Conservation (phyloP, 495 filamentous ascomycete genomes). For the Neurospora tetrasperma region DNA sequence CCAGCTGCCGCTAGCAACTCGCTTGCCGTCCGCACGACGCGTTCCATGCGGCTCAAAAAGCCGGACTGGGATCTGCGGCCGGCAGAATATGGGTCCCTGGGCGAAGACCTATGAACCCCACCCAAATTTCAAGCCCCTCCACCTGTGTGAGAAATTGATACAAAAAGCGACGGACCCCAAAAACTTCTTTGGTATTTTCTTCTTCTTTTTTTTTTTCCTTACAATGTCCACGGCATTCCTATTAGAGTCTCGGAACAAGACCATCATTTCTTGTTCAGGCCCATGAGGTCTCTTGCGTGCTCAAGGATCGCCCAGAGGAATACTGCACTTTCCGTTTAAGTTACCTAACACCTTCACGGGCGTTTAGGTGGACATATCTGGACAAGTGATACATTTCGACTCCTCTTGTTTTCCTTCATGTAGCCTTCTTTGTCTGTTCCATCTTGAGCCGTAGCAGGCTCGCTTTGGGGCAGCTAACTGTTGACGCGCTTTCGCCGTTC, state of each 20-base stretch:
- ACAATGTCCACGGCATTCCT: slow-evolving; percentile 87
- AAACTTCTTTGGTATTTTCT: slow-evolving; percentile 15
- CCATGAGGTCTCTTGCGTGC: slow-evolving; percentile 81
- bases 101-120: neutral
- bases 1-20: neutral
- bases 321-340: slow-evolving; percentile 49
- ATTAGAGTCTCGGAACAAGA: slow-evolving; percentile 99
- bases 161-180: neutral
- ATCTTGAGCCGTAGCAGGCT: slow-evolving; percentile 72
- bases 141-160: neutral
- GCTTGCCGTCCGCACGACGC: neutral
- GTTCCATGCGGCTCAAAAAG: neutral
- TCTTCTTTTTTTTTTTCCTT: slow-evolving; percentile 46
- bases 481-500: slow-evolving; percentile 65
- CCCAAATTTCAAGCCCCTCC: neutral
- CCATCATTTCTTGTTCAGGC: slow-evolving; percentile 91
- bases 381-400: slow-evolving; percentile 35
- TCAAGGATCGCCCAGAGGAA: slow-evolving; percentile 96
- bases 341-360: slow-evolving; percentile 45
- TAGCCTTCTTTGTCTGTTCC: slow-evolving; percentile 55
- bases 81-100: neutral
- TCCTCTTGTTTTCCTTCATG: slow-evolving; percentile 9
- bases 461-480: slow-evolving; percentile 78
- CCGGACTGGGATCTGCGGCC: neutral
- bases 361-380: slow-evolving; percentile 36